Evolutionary conservation across 176 grass and related monocot genomes (phyloP), one percentile per base, ranked within the genome.

Genomic region (Aegilops speltoides): DNA sequence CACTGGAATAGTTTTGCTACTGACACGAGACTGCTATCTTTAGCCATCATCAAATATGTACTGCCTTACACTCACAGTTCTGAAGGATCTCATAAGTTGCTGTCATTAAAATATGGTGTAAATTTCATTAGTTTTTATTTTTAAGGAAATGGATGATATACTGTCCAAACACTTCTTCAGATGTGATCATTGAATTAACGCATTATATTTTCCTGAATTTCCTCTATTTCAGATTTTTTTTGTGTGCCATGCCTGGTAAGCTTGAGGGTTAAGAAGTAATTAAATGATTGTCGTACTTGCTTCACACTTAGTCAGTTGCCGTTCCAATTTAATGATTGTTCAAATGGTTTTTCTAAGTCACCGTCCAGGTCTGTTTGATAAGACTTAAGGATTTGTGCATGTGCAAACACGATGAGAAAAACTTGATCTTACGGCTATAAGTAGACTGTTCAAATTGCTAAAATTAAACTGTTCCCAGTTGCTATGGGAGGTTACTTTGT

Each of bases 41-140:
- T 48, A 50, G 65, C 22, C 37, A 59, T 56, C 29, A 74, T 67
- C 29, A 57, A 64, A 76, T 13, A 63, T 85, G 37, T 76, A 25
- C 24, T 41, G 13, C 31, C 4, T 50, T 3, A 16, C 43, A 63
- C 7, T 50, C 10, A 20, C 34, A 25, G 66, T 74, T 84, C 32
- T 69, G 19, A 77, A 84, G 22, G 73, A 41, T 71, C 62, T 57
- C 33, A 2, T 70, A 31, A 40, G 4, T 24, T 69, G 24, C 7
- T 48, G 3, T 29, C 14, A 46, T 84, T 80, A 84, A 84, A 78
- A 22, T 26, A n/a, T 90, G 41, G 4, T 61, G 15, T 41, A 76
- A 15, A 64, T 59, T 73, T 79, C 9, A 22, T 54, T 60, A 67
- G 4, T 34, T 37, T 26, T 46, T 38, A 74, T 43, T 5, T 74